phyloP scores from a whole-genome alignment of 805 yeast genomes.

The Saccharomycopsis sp. region DNA sequence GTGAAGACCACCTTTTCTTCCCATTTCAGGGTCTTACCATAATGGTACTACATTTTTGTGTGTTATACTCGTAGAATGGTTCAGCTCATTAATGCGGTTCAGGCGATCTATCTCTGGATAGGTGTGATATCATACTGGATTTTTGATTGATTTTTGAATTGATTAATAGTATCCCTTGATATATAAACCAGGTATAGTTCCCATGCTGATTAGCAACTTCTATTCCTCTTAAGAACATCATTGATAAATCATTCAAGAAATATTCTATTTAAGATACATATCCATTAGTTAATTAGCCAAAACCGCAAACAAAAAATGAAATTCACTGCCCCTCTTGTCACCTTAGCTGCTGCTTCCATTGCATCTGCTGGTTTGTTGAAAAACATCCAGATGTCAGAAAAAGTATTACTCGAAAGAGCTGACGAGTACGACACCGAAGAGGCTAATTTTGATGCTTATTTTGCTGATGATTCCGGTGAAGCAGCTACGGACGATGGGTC shows the following conservation, averaged over 20 bases:
- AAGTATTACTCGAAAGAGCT: not conserved
- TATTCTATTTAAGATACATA: too few relatives aligned
- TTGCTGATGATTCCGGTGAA: too few relatives aligned
- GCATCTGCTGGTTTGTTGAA: not conserved
- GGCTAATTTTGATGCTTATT: too few relatives aligned
- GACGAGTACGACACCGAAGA: not conserved
- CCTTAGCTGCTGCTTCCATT: not conserved
- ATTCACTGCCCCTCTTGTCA: not conserved
- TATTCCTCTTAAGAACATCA: too few relatives aligned
- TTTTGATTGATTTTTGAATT: not conserved
- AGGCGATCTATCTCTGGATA: not conserved
- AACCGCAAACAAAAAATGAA: not conserved
- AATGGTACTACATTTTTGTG: not conserved
- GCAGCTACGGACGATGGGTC: too few relatives aligned
- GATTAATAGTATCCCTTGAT: too few relatives aligned
- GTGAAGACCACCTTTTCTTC: not conserved
- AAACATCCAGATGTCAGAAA: not conserved
- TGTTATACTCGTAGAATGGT: too few relatives aligned
- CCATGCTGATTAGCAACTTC: not conserved
- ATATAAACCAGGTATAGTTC: not conserved
- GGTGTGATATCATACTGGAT: not conserved
- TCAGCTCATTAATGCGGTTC: not conserved
- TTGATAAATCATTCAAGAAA: too few relatives aligned
- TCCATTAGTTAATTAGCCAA: too few relatives aligned
- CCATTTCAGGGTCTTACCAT: not conserved